Percentiles rank a stretch among this genome's conserved stretches.
Evolutionary conservation across 129 eudicot genomes (phyloP).

Genomic region (Flaveria sonorensis): DNA sequence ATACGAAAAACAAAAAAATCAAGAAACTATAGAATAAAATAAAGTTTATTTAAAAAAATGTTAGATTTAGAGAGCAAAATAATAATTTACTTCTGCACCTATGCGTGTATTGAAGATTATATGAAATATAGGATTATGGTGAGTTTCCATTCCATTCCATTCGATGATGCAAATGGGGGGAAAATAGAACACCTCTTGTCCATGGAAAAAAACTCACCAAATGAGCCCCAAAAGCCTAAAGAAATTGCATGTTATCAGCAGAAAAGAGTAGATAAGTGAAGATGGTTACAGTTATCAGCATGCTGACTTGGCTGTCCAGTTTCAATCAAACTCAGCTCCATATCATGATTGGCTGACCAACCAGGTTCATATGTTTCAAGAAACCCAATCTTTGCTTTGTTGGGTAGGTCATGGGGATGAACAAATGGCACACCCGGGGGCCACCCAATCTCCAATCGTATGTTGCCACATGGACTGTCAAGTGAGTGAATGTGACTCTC

Average conservation of each 20-base stretch:
- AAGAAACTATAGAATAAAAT: too few relatives aligned
- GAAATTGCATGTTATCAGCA: not conserved
- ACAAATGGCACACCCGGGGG: conserved; percentile 79
- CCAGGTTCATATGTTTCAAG: conserved; percentile 99
- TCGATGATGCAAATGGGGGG: too few relatives aligned
- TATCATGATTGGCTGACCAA: conserved; percentile 89
- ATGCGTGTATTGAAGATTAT: too few relatives aligned
- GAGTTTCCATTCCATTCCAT: too few relatives aligned
- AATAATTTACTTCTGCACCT: too few relatives aligned
- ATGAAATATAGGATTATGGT: too few relatives aligned
- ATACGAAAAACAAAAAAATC: too few relatives aligned
- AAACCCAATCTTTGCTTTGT: conserved; percentile 94
- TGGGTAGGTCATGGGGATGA: conserved; percentile 98
- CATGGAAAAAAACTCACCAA: too few relatives aligned
- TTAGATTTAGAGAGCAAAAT: too few relatives aligned
- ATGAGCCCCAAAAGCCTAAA: too few relatives aligned
- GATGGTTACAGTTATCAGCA: conserved; percentile 43
- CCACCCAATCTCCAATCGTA: conserved; percentile 49
- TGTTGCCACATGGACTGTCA: conserved; percentile 72
- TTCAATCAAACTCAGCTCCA: conserved; percentile 72
- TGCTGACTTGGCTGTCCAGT: conserved; percentile 67
- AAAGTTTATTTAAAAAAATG: too few relatives aligned
- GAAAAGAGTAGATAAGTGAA: conserved; percentile 4
- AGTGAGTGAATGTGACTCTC: conserved; percentile 80
- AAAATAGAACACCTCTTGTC: too few relatives aligned